A percentile compares a stretch with the other conserved stretches of the same genome.
phyloP scores from a whole-genome alignment of 805 yeast species.

The Wilhelminamyces savonicus region DNA sequence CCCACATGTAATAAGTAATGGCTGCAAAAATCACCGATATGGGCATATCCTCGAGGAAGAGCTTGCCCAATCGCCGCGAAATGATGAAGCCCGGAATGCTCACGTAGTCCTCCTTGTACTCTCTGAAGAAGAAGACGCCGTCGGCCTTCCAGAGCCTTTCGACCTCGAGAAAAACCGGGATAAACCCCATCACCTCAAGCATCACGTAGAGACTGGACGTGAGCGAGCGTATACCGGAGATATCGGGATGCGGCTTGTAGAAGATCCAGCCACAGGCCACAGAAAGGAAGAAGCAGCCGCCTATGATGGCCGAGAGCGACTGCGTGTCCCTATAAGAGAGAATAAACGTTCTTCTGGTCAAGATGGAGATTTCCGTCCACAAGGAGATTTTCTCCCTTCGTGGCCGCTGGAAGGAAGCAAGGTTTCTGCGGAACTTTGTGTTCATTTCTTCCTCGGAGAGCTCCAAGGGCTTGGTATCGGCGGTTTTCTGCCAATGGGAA shows the following conservation, averaged over 20 bases:
- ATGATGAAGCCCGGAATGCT: constrained; percentile 61
- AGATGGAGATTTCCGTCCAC: constrained; percentile 20
- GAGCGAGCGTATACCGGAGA: constrained; percentile 61
- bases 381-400: constrained; percentile 18
- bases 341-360: constrained; percentile 29
- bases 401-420: constrained; percentile 12
- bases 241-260: constrained; percentile 50
- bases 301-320: constrained; percentile 28
- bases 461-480: too few species aligned
- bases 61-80: constrained; percentile 59
- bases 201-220: constrained; percentile 33
- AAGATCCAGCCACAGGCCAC: constrained; percentile 73
- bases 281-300: constrained; percentile 45
- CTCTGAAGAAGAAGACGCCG: constrained; percentile 41
- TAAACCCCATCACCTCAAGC: constrained; percentile 34
- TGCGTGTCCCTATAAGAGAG: constrained; percentile 26
- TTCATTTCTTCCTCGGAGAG: neutral
- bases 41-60: constrained; percentile 63
- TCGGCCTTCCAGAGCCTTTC: constrained; percentile 34
- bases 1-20: constrained; percentile 74
- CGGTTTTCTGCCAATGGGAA: constrained; percentile 13
- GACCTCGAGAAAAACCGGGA: constrained; percentile 33
- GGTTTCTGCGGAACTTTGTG: constrained; percentile 9
- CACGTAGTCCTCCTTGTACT: constrained; percentile 63
- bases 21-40: constrained; percentile 53